Evolutionary conservation across 2,329 filamentous ascomycete species (phyloP).

Genomic region (Rosellinia necatrix): DNA sequence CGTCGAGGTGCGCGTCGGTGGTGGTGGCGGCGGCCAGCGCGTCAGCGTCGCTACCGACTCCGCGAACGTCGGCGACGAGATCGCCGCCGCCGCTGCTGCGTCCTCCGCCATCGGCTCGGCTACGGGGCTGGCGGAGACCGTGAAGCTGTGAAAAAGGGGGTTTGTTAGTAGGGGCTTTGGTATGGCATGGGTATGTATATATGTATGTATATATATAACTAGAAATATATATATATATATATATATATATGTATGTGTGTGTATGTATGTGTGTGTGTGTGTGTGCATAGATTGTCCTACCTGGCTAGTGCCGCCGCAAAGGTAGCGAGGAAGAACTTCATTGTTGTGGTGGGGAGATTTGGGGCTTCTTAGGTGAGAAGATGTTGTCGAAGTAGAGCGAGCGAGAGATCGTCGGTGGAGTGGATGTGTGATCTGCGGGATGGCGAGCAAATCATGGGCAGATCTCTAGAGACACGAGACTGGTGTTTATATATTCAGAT

Average conservation of each 20-base stretch:
- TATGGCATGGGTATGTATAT: too few species aligned
- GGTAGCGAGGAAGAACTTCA: slow-evolving; percentile 31
- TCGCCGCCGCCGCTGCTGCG: too few species aligned
- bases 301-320: slow-evolving; percentile 31
- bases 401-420: slow-evolving; percentile 5
- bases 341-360: slow-evolving; percentile 17
- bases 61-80: not conserved
- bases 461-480: not conserved
- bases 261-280: too few species aligned
- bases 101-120: not conserved
- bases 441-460: not conserved
- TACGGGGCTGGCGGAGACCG: not conserved
- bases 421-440: slow-evolving; percentile 12
- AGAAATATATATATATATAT: too few species aligned
- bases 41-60: not conserved
- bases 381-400: slow-evolving; percentile 4
- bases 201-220: too few species aligned
- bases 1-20: not conserved
- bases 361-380: too few species aligned
- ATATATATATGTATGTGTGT: too few species aligned
- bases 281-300: slow-evolving; percentile 24
- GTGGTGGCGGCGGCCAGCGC: slow-evolving; percentile 1
- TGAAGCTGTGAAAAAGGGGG: too few species aligned
- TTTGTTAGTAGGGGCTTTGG: too few species aligned
- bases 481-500: slow-evolving; percentile 19